Conservation (phyloP, 305 asterid species). For the Withania somnifera region DNA sequence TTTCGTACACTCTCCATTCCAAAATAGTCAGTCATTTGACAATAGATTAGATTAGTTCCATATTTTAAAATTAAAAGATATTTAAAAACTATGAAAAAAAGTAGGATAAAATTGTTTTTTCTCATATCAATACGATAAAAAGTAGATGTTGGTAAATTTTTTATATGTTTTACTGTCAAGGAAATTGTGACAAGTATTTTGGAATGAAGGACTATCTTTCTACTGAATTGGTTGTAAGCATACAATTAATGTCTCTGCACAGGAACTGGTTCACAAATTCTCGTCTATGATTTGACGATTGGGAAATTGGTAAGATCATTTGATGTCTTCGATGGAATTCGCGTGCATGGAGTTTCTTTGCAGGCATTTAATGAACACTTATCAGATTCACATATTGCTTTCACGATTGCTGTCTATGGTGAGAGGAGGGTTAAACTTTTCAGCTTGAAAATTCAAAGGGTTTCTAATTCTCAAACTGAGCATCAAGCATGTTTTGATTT, state of each 20-base stretch:
- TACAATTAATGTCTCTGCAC: conserved; percentile 15
- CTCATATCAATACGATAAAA: too few species aligned
- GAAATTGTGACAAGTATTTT: too few species aligned
- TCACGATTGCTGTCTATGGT: conserved; percentile 55
- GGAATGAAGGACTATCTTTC: too few species aligned
- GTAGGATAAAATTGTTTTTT: too few species aligned
- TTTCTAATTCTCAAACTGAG: conserved; percentile 1
- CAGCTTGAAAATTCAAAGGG: conserved; percentile 28
- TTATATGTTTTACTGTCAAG: too few species aligned
- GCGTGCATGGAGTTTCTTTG: conserved; percentile 76
- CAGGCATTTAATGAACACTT: conserved; percentile 18
- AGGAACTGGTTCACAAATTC: conserved; percentile 88
- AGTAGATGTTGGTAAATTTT: too few species aligned
- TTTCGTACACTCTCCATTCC: too few species aligned
- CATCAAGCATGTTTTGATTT: conserved; percentile 6
- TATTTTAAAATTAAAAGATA: too few species aligned
- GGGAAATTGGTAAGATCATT: conserved; percentile 40
- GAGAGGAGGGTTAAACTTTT: conserved; percentile 83
- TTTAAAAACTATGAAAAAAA: too few species aligned
- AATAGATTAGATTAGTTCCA: too few species aligned
- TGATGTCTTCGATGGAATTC: conserved; percentile 75
- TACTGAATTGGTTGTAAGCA: background rate
- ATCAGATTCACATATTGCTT: conserved; percentile 14
- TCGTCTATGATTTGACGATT: conserved; percentile 42
- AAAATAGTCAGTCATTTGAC: too few species aligned